Conservation (phyloP, 129 eudicot species). For the Ambrosia trifida region DNA sequence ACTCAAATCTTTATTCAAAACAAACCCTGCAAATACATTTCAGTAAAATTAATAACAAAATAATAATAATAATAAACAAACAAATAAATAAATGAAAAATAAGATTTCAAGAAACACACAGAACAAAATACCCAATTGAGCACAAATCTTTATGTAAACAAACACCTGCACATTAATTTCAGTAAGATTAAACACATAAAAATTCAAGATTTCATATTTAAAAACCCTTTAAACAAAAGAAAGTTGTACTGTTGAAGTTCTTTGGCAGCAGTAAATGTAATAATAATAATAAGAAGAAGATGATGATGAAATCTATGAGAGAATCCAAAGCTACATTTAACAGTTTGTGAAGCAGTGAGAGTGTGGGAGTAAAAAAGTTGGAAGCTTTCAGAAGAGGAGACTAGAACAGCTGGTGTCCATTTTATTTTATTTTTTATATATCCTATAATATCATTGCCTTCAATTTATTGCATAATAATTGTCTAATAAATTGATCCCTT, state of each 20-base stretch:
- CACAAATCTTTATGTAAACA: not conserved
- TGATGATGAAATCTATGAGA: constrained; percentile 27
- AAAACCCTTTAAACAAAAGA: constrained; percentile 32
- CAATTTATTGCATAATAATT: constrained; percentile 36
- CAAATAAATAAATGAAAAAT: too few relatives aligned
- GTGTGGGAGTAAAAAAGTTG: constrained; percentile 21
- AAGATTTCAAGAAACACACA: not conserved
- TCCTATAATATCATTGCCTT: constrained; percentile 11
- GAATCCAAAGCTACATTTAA: constrained; percentile 39
- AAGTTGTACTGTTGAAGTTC: constrained; percentile 19
- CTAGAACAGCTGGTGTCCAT: constrained; percentile 29
- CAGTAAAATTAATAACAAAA: not conserved
- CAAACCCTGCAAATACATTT: constrained; percentile 10
- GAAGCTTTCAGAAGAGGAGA: constrained; percentile 28
- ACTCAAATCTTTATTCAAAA: not conserved
- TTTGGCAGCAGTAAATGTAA: constrained; percentile 25
- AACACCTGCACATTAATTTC: constrained; percentile 19
- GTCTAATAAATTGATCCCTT: constrained; percentile 12
- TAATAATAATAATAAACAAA: not conserved
- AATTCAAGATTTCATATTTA: constrained; percentile 30
- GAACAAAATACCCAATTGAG: constrained; percentile 7
- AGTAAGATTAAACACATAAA: not conserved
- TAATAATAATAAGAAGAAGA: not conserved
- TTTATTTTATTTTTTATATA: not conserved
- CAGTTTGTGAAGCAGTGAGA: constrained; percentile 29